Base-by-base conservation (phyloP, 2,329 filamentous ascomycete genomes). In the Ilyonectria destructans region DNA sequence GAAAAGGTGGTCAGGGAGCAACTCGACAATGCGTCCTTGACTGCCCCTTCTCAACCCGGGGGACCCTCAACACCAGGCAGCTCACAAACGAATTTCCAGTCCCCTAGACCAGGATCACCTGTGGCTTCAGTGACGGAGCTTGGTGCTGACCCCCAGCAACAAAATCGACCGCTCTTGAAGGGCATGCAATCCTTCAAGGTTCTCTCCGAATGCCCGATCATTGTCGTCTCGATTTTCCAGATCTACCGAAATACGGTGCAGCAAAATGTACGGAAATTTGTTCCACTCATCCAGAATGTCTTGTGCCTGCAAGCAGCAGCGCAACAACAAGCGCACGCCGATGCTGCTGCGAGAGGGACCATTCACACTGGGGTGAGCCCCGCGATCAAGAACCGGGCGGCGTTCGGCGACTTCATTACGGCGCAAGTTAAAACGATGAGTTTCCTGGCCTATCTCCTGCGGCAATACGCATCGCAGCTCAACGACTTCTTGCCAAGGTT, bases 111-210 rank as follows among this genome's bases (percentile, higher is more conserved):
- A 5, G 95, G 92, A 60, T 99, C 97, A 3, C 96, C 97, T 4
- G 93, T 95, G 9, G 92, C 93, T 3, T 92, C 94, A 1, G 90
- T 93, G 3, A 88, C 92, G 19, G 96, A 98, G 70, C 88, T 97
- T 58, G 94, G 91, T 6, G 88, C 91, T 15, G 95, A 98, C 75
- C 85, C 86, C n/a, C 92, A 94, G 75, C 94, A 96, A 77, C 92
- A 95, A 75, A 94, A 83, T 62, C 91, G 95, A 66, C 92, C 94
- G 56, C 82, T 99, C 37, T 85, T 95, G 62, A 97, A 94, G 81
- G 96, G 96, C 33, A 98, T 98, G 94, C 94, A 97, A 79, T 99
- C 96, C 1, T 99, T 99, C 88, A 99, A 98, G 81, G 96, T 99
- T 26, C 88, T 99, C 5, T 95, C 96, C 1, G 96, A 99, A 80